A percentile compares a stretch with the other conserved stretches of the same genome.
Evolutionary conservation across 2,329 filamentous ascomycete genomes (phyloP).

Genomic region (Xylogone sp.): DNA sequence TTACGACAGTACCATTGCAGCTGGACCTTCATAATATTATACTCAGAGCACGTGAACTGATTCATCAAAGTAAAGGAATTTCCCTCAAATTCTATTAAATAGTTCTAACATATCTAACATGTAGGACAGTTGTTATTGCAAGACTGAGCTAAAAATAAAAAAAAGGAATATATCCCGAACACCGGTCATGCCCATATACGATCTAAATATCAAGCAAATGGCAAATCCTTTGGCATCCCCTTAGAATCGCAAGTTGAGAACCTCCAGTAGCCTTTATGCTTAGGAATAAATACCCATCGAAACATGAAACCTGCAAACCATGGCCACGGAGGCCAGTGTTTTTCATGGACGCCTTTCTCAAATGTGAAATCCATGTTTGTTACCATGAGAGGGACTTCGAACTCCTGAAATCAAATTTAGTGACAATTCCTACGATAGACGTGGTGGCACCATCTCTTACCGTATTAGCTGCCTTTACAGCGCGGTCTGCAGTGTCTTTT

Average conservation of each 20-base stretch:
- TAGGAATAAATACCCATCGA: constrained; percentile 30
- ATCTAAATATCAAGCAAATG: constrained; percentile 26
- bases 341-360: constrained; percentile 22
- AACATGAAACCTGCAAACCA: constrained; percentile 26
- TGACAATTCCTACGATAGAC: constrained; percentile 9
- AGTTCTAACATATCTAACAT: too few species aligned
- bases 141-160: too few species aligned
- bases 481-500: constrained; percentile 12
- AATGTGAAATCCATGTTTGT: constrained; percentile 19
- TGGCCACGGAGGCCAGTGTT: constrained; percentile 22
- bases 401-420: constrained; percentile 18
- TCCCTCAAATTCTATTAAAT: too few species aligned
- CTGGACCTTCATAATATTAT: too few species aligned
- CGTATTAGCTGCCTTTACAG: constrained; percentile 10
- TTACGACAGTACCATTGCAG: too few species aligned
- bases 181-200: too few species aligned
- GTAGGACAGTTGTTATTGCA: too few species aligned
- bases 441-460: constrained; percentile 9
- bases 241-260: constrained; percentile 31
- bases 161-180: too few species aligned
- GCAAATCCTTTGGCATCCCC: constrained; percentile 29
- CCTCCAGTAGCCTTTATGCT: constrained; percentile 32
- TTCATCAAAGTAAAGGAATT: too few species aligned
- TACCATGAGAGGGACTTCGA: constrained; percentile 11
- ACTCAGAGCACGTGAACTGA: too few species aligned